Evolutionary conservation across 768 basidiomycete species (phyloP), one percentile per base, ranked within the genome.

Genomic region (Dentipellis fragilis): DNA sequence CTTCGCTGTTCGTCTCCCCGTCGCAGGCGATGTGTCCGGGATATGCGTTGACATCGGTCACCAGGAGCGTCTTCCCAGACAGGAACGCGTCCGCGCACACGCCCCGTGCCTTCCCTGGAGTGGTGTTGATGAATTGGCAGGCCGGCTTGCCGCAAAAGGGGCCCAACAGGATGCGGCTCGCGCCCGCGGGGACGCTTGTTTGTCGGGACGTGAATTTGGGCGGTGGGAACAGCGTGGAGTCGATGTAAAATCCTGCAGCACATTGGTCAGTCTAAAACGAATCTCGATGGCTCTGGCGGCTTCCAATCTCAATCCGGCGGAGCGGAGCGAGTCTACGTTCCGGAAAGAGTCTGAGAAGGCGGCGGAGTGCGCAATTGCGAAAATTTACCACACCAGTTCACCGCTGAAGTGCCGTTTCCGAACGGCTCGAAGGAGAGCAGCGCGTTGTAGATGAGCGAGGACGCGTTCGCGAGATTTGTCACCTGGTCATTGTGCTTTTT

Each of bases 21-120:
- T 97, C 93, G 65, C 95, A 97, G 2, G 92, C 90, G 58, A 96
- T 95, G 66, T 98, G 95, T 0, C 94, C 93, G 1, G 90, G 90
- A 65, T 93, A 93, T 10, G 67, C 69, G 22, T 88, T 79, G 17
- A 97, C 92, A 57, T 94, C 79, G 17, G 74, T 70, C 1, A 96
- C 90, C n/a, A 92, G 63, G 5, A 90, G 53, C 0, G 85, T 80
- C 59, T 72, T 64, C 46, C 67, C 69, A 51, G 74, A 74, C 12
- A 83, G 54, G 68, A 81, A 95, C 1, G 86, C 84, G 51, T 84
- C 84, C 6, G 91, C 89, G 67, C 93, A 96, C 10, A 96, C 93
- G 29, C 93, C 92, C n/a, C 79, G 77, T 1, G 72, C 59, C 10
- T 74, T 73, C 10, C 77, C 80, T 0, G 72, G 75, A 4, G 73